A percentile compares a stretch with the other conserved stretches of the same genome.
These are phyloP conservation scores for Streptanthus diversifolius DNA, from an alignment of 345 rosid species.

Conservation along the genomic window DNA sequence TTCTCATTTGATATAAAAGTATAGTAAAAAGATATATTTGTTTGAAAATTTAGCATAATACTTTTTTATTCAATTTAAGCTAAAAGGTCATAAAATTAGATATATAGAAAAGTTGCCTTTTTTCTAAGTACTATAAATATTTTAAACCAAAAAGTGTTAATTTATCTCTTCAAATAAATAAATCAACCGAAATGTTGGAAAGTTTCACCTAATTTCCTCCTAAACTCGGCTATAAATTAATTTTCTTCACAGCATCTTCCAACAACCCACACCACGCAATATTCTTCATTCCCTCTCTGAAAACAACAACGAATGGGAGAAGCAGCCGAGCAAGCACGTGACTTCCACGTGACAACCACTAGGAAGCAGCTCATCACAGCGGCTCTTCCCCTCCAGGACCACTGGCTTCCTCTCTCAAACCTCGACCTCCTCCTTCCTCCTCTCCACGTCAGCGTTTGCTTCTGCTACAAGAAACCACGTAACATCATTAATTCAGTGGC, in stretches of 20 bases:
- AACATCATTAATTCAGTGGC: constrained; percentile 15
- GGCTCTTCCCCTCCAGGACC: constrained; percentile 60
- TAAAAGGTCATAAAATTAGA: no score
- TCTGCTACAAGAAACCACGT: constrained; percentile 51
- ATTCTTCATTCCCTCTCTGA: constrained; percentile 15
- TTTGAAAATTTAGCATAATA: no score
- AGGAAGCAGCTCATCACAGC: constrained; percentile 63
- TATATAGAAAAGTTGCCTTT: background rate
- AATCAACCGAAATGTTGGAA: constrained; percentile 5
- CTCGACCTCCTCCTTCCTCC: constrained; percentile 84
- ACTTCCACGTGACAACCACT: constrained; percentile 37
- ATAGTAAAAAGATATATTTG: no score
- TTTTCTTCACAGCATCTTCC: constrained; percentile 11
- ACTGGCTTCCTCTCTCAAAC: constrained; percentile 83
- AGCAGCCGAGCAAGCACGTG: constrained; percentile 32
- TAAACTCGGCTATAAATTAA: constrained; percentile 18
- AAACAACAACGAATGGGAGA: constrained; percentile 24
- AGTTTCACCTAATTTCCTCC: constrained; percentile 16
- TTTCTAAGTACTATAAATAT: background rate
- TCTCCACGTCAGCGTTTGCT: constrained; percentile 54
- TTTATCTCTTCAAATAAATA: background rate
- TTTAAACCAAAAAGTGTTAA: background rate
- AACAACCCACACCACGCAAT: constrained; percentile 18
- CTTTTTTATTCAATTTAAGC: no score
- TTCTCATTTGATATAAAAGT: no score